Evolutionary conservation across 306 rosid genomes (phyloP).

Genomic region (Malus domestica): DNA sequence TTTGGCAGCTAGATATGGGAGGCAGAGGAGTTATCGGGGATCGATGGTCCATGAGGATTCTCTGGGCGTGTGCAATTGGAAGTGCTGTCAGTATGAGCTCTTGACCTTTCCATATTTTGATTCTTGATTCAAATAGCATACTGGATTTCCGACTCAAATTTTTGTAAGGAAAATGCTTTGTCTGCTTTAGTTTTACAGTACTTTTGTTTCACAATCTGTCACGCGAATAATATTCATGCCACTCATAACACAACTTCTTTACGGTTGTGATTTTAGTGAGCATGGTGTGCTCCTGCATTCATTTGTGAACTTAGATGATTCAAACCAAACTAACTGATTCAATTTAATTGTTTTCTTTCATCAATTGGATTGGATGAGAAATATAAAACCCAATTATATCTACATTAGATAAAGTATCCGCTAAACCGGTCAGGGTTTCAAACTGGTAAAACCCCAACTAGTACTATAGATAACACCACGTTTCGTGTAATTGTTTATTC

Average conservation of each 20-base stretch:
- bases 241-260: not conserved
- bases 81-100: slow-evolving; percentile 27
- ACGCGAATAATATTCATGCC: not conserved
- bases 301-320: not conserved
- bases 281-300: not conserved
- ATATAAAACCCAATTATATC: not conserved
- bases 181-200: not conserved
- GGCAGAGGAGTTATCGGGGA: slow-evolving; percentile 33
- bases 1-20: slow-evolving; percentile 22
- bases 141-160: not conserved
- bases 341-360: not conserved
- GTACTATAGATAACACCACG: not conserved
- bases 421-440: not conserved
- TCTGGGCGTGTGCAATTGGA: slow-evolving; percentile 40
- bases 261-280: not conserved
- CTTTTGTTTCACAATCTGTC: not conserved
- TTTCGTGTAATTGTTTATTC: not conserved
- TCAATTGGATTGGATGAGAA: not conserved
- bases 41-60: slow-evolving; percentile 46
- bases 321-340: not conserved
- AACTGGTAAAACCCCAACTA: not conserved
- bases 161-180: not conserved
- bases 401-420: not conserved
- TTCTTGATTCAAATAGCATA: not conserved
- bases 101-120: not conserved